Evolutionary conservation across 2,329 filamentous ascomycete genomes (phyloP).

Genomic region (Cladosporium sphaerospermum): DNA sequence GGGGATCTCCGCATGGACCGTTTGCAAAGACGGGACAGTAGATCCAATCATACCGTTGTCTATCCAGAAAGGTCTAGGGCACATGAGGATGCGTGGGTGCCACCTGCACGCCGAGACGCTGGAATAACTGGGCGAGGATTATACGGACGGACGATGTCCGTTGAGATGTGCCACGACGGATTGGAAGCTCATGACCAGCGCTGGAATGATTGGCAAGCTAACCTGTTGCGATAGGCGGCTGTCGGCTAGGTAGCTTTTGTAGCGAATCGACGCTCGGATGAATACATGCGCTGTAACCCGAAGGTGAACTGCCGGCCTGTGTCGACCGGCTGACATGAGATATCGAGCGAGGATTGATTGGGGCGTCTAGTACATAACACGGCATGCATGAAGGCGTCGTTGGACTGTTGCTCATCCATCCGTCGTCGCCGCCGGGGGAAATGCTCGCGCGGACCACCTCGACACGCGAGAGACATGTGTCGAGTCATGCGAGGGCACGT

Average conservation of each 20-base stretch:
- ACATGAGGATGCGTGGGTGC: slow-evolving; percentile 1
- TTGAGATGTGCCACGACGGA: neutral
- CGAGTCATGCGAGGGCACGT: neutral
- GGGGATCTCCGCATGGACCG: slow-evolving; percentile 1
- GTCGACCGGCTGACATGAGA: too few relatives aligned
- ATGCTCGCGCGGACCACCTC: neutral
- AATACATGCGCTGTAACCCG: neutral
- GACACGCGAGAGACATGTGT: neutral
- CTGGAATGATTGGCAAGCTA: slow-evolving; percentile 7
- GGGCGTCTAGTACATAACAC: too few relatives aligned
- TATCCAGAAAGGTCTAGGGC: neutral
- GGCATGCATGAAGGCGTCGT: too few relatives aligned
- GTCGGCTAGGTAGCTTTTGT: neutral
- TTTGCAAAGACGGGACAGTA: neutral
- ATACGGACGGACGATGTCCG: neutral
- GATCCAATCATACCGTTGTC: too few relatives aligned
- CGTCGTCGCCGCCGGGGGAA: too few relatives aligned
- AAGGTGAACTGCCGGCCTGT: too few relatives aligned
- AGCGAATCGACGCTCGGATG: neutral
- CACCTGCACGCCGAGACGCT: slow-evolving; percentile 9
- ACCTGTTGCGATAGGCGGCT: neutral
- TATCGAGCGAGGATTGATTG: too few relatives aligned
- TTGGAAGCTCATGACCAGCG: slow-evolving; percentile 2
- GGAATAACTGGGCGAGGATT: slow-evolving; percentile 8
- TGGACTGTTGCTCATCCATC: too few relatives aligned